A percentile compares a stretch with the other conserved stretches of the same genome.
Conservation (phyloP, 108 stramenopile genomes). For the Discostella pseudostelligera region DNA sequence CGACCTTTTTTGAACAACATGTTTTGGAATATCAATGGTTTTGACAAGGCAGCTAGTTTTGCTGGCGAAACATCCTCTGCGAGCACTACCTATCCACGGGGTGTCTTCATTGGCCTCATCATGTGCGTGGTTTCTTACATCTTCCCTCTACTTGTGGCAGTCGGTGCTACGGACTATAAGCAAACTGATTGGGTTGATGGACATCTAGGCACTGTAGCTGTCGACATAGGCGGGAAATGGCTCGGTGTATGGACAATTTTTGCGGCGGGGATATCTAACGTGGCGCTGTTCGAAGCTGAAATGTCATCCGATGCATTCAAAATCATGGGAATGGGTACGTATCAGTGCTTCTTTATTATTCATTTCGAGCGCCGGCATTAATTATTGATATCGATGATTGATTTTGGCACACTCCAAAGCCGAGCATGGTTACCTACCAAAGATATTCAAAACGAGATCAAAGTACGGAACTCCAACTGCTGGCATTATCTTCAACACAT, state of each 20-base stretch:
- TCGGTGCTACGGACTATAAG: constrained; percentile 64
- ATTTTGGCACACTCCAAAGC: neutral
- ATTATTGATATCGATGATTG: neutral
- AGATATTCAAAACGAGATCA: constrained; percentile 70
- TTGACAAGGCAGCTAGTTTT: constrained; percentile 87
- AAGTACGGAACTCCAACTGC: constrained; percentile 87
- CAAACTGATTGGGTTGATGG: constrained; percentile 83
- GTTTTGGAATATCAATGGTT: constrained; percentile 94
- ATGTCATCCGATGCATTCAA: constrained; percentile 89
- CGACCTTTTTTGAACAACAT: constrained; percentile 90
- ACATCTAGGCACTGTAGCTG: constrained; percentile 73
- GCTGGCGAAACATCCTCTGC: constrained; percentile 87
- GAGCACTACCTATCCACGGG: constrained; percentile 68
- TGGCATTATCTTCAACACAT: constrained; percentile 77
- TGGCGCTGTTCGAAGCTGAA: constrained; percentile 94
- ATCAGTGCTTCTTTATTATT: neutral
- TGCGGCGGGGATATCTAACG: constrained; percentile 86
- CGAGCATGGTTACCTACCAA: constrained; percentile 88
- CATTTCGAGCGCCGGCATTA: neutral
- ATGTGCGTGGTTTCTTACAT: constrained; percentile 74
- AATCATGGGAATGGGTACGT: constrained; percentile 88
- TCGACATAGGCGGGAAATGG: constrained; percentile 88
- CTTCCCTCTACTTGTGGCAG: constrained; percentile 77
- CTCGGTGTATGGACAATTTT: constrained; percentile 90
- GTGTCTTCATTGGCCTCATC: constrained; percentile 72